These are phyloP conservation scores for Suhomyces coccinellae DNA, from an alignment of 1,139 yeast genomes.

Conservation along the genomic window DNA sequence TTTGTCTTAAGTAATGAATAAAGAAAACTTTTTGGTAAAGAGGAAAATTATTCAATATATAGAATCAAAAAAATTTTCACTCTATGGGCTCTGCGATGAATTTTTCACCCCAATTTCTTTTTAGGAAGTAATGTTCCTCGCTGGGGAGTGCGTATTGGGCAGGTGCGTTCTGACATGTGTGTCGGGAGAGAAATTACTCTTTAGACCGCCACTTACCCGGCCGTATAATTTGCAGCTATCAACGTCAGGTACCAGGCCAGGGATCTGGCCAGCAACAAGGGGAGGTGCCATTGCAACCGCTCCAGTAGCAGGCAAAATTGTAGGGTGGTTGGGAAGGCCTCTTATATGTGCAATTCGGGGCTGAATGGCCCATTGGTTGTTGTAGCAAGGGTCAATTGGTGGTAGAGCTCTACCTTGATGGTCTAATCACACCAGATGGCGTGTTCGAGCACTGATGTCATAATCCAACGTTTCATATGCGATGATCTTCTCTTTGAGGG, in stretches of 20 bases:
- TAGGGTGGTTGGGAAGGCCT: no score
- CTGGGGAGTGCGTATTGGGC: conserved; percentile 1
- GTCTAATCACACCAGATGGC: no score
- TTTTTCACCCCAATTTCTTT: conserved; percentile 12
- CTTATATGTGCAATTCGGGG: no score
- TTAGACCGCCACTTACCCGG: conserved; percentile 8
- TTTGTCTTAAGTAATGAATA: conserved; percentile 21
- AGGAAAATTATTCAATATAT: conserved; percentile 13
- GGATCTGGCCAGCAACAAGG: no score
- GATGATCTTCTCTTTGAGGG: no score
- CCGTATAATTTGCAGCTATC: conserved; percentile 7
- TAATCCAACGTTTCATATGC: no score
- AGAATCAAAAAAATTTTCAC: conserved; percentile 18
- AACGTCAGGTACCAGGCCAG: background rate
- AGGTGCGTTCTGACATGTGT: conserved; percentile 5
- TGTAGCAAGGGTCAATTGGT: no score
- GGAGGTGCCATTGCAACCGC: background rate
- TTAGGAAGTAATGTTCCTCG: conserved; percentile 1
- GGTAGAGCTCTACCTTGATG: no score
- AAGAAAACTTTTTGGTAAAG: conserved; percentile 17
- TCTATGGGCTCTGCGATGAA: conserved; percentile 14
- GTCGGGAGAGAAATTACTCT: conserved; percentile 4
- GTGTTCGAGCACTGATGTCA: no score
- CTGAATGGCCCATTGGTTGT: no score
- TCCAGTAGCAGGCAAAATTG: no score